Evolutionary conservation across 2,329 filamentous ascomycete species (phyloP).

Genomic region (Nigrospora oryzae): DNA sequence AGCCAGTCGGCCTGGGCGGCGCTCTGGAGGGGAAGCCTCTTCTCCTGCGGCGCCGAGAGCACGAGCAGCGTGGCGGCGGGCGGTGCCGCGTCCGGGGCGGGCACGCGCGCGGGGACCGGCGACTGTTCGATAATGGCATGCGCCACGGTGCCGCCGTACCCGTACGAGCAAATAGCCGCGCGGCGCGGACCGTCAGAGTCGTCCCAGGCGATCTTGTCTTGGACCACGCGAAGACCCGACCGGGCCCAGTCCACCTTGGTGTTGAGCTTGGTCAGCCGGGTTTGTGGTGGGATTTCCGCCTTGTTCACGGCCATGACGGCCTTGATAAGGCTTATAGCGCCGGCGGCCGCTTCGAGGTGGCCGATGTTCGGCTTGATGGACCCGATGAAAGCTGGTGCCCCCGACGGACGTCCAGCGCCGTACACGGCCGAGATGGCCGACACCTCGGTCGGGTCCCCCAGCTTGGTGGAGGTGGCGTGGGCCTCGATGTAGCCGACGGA

Average conservation of each 20-base stretch:
- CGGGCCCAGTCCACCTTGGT: conserved; percentile 20
- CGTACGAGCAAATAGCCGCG: conserved; percentile 22
- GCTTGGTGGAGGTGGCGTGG: conserved; percentile 26
- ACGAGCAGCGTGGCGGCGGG: neutral
- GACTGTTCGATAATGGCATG: conserved; percentile 20
- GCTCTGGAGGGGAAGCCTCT: conserved; percentile 1
- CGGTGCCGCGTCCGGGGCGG: neutral
- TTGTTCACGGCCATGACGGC: conserved; percentile 13
- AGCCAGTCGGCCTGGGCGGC: neutral
- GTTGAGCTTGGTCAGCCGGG: conserved; percentile 23
- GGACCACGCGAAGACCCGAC: conserved; percentile 13
- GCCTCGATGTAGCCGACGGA: conserved; percentile 22
- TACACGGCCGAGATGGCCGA: conserved; percentile 15
- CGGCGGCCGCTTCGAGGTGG: conserved; percentile 19
- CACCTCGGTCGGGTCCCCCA: conserved; percentile 25
- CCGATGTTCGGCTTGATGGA: conserved; percentile 22
- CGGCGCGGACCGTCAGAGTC: conserved; percentile 9
- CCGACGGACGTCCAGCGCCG: neutral
- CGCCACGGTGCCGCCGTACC: conserved; percentile 24
- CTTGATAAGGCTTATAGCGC: conserved; percentile 16
- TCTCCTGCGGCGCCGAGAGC: conserved; percentile 2
- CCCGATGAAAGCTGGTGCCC: conserved; percentile 11
- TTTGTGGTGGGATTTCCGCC: conserved; percentile 20
- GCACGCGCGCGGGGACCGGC: neutral
- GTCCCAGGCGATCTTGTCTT: conserved; percentile 12